Percentiles rank a stretch among this genome's conserved stretches.
These are phyloP conservation scores for Dictyophora rubrovolvata DNA, from an alignment of 768 basidiomycete genomes.

Conservation along the genomic window DNA sequence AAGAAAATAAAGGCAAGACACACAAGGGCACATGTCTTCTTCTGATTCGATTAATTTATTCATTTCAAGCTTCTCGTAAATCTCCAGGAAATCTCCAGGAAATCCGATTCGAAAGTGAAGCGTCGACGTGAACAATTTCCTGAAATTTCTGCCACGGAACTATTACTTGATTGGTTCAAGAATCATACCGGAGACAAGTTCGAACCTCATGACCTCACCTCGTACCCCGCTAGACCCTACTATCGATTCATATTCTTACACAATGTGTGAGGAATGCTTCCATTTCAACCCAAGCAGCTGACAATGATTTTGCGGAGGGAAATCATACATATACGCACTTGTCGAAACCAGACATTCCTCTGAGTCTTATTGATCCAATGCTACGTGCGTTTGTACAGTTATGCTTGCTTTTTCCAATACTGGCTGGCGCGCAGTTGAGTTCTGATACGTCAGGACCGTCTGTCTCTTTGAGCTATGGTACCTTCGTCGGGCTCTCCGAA, in stretches of 20 bases:
- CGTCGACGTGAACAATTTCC: background rate
- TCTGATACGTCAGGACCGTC: conserved; percentile 10
- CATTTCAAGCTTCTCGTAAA: too few relatives aligned
- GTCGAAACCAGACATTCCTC: too few relatives aligned
- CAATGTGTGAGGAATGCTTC: background rate
- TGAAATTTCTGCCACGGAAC: background rate
- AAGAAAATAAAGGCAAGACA: too few relatives aligned
- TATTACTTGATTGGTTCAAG: background rate
- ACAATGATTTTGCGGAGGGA: too few relatives aligned
- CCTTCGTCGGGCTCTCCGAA: conserved; percentile 19
- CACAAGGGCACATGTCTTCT: too few relatives aligned
- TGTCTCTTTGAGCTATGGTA: conserved; percentile 21
- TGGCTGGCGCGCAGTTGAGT: background rate
- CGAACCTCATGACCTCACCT: background rate
- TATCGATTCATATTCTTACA: background rate
- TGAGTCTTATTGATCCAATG: background rate
- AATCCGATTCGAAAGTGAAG: background rate
- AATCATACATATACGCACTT: too few relatives aligned
- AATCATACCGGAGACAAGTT: background rate
- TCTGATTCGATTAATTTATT: too few relatives aligned
- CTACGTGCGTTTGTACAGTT: background rate
- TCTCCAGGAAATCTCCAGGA: background rate
- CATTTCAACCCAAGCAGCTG: too few relatives aligned
- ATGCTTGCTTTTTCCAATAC: background rate
- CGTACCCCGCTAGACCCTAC: background rate